Percentiles rank a stretch among this genome's conserved stretches.
Conservation (phyloP, 208 protist species). For the Acanthamoeba culbertsoni region DNA sequence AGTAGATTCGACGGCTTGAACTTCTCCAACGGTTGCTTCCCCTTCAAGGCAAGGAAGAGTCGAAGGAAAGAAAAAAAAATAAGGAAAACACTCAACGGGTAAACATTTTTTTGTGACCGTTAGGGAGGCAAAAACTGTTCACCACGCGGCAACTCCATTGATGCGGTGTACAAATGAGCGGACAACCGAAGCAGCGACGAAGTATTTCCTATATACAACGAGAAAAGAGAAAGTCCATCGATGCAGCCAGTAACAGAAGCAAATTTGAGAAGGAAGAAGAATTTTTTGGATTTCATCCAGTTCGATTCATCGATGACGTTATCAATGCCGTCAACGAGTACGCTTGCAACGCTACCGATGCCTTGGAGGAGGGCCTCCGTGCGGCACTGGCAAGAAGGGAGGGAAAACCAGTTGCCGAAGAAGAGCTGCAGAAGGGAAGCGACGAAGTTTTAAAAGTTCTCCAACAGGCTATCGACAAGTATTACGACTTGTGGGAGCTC, state of each 20-base stretch:
- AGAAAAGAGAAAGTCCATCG: no score
- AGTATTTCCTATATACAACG: no score
- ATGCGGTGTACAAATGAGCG: no score
- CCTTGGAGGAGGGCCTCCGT: neutral
- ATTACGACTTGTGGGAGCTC: conserved; percentile 47
- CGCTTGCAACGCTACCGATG: neutral
- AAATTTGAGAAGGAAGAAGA: conserved; percentile 1
- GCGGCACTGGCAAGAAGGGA: neutral
- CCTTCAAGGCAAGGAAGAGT: neutral
- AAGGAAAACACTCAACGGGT: no score
- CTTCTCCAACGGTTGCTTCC: neutral
- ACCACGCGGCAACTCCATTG: no score
- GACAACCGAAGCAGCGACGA: no score
- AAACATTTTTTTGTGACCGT: no score
- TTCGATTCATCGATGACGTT: conserved; percentile 3
- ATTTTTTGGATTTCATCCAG: conserved; percentile 36
- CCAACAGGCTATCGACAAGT: neutral
- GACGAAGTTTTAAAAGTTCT: conserved; percentile 33
- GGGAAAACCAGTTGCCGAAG: neutral
- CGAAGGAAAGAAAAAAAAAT: neutral
- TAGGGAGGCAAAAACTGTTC: no score
- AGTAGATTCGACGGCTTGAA: neutral
- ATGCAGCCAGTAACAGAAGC: no score
- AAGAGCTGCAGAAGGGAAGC: neutral
- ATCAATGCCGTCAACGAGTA: conserved; percentile 30